phyloP scores from a whole-genome alignment of 768 basidiomycete species.

The Cystobasidium ongulense region DNA sequence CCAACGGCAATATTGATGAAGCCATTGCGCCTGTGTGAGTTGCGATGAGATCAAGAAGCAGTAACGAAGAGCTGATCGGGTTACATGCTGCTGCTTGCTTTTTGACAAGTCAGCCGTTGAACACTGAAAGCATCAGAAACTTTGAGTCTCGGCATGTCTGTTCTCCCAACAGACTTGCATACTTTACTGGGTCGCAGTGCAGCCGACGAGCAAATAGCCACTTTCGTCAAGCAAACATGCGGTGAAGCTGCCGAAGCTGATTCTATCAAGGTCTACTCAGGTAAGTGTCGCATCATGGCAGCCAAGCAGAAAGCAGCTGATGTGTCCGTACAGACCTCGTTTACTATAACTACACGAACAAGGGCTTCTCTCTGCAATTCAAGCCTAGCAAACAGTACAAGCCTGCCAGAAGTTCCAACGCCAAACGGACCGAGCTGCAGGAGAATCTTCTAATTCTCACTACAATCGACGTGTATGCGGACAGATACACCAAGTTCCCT shows the following conservation, averaged over 20 bases:
- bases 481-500: slow-evolving; percentile 17
- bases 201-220: not conserved
- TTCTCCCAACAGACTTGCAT: slow-evolving; percentile 19
- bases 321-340: slow-evolving; percentile 55
- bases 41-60: not conserved
- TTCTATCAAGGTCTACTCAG: slow-evolving; percentile 24
- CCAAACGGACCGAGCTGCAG: slow-evolving; percentile 43
- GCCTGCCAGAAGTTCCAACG: slow-evolving; percentile 48
- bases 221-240: not conserved
- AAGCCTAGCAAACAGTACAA: slow-evolving; percentile 59
- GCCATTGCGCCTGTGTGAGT: slow-evolving; percentile 3
- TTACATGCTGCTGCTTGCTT: not conserved
- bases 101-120: not conserved
- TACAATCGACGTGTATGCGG: slow-evolving; percentile 76
- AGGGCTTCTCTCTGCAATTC: slow-evolving; percentile 77
- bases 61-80: not conserved
- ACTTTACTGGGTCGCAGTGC: not conserved
- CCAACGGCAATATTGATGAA: slow-evolving; percentile 19
- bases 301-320: not conserved
- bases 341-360: slow-evolving; percentile 71
- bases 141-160: not conserved
- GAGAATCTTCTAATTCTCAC: slow-evolving; percentile 54
- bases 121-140: not conserved
- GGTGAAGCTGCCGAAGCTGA: not conserved
- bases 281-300: not conserved